Evolutionary conservation across 495 filamentous ascomycete genomes (phyloP), one percentile per base, ranked within the genome.

Genomic region (Hypoxylon trugodes): DNA sequence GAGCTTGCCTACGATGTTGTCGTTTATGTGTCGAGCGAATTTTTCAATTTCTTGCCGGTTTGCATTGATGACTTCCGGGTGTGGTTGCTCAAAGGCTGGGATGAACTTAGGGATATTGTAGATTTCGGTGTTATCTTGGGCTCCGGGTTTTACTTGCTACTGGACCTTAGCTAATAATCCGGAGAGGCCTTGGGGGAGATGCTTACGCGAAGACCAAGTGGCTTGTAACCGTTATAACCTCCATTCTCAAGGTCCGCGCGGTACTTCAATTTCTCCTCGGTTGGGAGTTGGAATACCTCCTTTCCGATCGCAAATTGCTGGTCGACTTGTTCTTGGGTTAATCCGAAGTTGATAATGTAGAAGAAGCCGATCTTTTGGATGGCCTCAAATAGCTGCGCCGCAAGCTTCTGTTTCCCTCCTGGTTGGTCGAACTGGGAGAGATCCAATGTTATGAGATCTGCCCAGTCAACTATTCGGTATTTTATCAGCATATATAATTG

Each of bases 231-330:
- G 22, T 70, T 70, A 50, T 72, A 74, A 9, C 65, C 67, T 1
- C 72, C 72, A n/a, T 68, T 56, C 25, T 72, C 72, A 15, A 72
- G 55, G 37, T 74, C 72, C 15, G 67, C 67, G 2, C 67, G 32
- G 53, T 59, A 76, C 41, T 71, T 73, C 48, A 66, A 46, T 45
- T 69, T 74, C 33, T 86, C 84, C 41, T 85, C 81, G 9, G 75
- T 73, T 0, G 83, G 77, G 1, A 89, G 74, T 4, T 80, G 70
- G 66, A 85, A 86, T 46, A 87, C 79, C 35, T 81, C 74, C 37
- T 82, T 82, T 7, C 80, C 85, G 0, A 88, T 74, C 35, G 83
- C 81, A 57, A 87, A 89, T 59, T 89, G 86, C 26, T 75, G 74
- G 52, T 87, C 82, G 2, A 89, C 76, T 68, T 86, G 74, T 28